A percentile compares a stretch with the other conserved stretches of the same genome.
These are phyloP conservation scores for Penicillium coffeae DNA, from an alignment of 495 filamentous ascomycete species.

Conservation along the genomic window DNA sequence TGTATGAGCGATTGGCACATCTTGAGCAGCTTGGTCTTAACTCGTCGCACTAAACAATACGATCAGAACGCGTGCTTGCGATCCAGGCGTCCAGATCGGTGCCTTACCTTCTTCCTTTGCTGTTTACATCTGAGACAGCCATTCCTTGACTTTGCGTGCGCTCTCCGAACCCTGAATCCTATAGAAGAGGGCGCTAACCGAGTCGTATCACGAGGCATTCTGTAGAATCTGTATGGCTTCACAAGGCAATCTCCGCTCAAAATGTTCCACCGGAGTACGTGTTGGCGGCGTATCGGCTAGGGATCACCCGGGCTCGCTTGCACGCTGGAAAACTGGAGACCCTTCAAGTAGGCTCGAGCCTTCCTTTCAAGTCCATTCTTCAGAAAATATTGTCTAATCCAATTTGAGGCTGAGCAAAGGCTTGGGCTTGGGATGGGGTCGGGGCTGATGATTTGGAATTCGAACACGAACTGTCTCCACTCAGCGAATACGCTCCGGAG, in stretches of 20 bases:
- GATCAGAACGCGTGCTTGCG: constrained; percentile 3
- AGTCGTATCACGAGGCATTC: constrained; percentile 11
- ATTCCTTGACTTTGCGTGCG: constrained; percentile 35
- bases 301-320: too few species aligned
- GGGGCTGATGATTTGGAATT: constrained; percentile 2
- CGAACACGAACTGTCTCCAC: too few species aligned
- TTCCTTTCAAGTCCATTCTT: neutral
- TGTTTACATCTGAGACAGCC: constrained; percentile 35
- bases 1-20: constrained; percentile 18
- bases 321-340: neutral
- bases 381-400: neutral
- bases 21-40: constrained; percentile 21
- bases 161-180: constrained; percentile 20
- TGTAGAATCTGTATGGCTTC: neutral
- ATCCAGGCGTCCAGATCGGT: too few species aligned
- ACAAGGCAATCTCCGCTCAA: neutral
- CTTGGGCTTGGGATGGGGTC: neutral
- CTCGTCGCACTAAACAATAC: constrained; percentile 21
- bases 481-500: neutral
- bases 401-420: neutral
- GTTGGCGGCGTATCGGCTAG: too few species aligned
- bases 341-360: neutral
- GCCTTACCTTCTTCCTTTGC: constrained; percentile 33
- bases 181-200: neutral
- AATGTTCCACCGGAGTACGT: too few species aligned